Base-by-base conservation (phyloP, 148 eudicot species). In the Linanthus parryae region DNA sequence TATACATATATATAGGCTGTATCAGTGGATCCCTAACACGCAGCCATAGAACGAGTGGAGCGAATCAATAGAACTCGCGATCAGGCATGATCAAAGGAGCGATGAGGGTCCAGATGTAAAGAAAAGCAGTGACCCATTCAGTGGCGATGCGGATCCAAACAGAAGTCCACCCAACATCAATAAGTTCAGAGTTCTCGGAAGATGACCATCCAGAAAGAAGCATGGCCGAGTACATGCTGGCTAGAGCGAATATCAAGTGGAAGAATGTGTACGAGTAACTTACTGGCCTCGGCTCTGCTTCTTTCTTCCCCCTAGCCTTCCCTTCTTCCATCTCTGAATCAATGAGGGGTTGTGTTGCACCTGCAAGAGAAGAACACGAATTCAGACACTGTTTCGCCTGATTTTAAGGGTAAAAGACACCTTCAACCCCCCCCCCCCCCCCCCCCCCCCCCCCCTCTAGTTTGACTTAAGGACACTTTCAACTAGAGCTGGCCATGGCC, bases 141-240 rank as follows among this genome's bases (percentile, higher is more conserved):
- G 85, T 84, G 79, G 81, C 65, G 29, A 92, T 88, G 41, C 85
- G 86, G 18, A 92, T 94, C 99, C 99, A 92, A 43, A 92, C 96
- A 0, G 96, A 92, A 15, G 99, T 76, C 99, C 99, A 92, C n/a
- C 99, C 99, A 26, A 92, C 78, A 28, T 92, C 94, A 5, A 88
- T 88, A 2, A 84, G 74, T 34, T 92, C 91, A 0, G 96, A 57
- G 79, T 67, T 82, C 59, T 92, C 99, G 0, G 85, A 67, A 34
- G 75, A 57, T 15, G 94, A 84, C 99, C 99, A 92, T 8, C 99
- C 99, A 0, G 96, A 77, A 43, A 92, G 84, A 59, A 92, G 99
- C 99, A 92, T 92, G 49, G 83, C 94, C 0, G 99, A 84, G 67
- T 88, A 92, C 99, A 92, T 92, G 82, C 94, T 87, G 17, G 99